phyloP scores from a whole-genome alignment of 2,329 filamentous ascomycete genomes.

The Scleromitrula shiraiana region DNA sequence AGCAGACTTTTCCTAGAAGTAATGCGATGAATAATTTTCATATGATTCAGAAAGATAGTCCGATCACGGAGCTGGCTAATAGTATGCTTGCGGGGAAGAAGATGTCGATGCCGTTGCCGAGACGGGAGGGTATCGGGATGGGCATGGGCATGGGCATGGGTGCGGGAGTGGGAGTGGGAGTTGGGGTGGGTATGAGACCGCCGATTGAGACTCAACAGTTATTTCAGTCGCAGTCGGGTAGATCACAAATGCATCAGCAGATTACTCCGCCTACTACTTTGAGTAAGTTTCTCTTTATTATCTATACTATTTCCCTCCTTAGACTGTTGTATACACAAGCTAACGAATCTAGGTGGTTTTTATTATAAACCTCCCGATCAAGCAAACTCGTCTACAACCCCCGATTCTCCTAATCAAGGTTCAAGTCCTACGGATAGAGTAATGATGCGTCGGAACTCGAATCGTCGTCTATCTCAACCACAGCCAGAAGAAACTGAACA shows the following conservation, averaged over 20 bases:
- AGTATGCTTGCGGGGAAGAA: conserved; percentile 20
- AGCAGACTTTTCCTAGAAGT: too few species aligned
- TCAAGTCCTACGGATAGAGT: conserved; percentile 26
- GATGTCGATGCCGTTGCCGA: conserved; percentile 12
- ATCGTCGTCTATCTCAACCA: conserved; percentile 1
- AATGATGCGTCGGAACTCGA: conserved; percentile 19
- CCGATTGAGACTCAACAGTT: too few species aligned
- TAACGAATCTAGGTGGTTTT: conserved; percentile 20
- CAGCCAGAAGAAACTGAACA: neutral
- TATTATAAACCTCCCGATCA: conserved; percentile 13
- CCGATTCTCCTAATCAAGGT: conserved; percentile 17
- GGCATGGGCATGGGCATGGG: too few species aligned
- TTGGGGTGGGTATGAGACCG: too few species aligned
- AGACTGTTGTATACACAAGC: too few species aligned
- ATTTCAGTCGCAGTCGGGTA: conserved; percentile 13
- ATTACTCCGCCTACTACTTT: conserved; percentile 25
- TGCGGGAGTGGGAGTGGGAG: too few species aligned
- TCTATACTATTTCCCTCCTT: too few species aligned
- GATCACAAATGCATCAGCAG: conserved; percentile 19
- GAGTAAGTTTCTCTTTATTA: conserved; percentile 14
- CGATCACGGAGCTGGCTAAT: conserved; percentile 18
- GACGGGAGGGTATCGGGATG: too few species aligned
- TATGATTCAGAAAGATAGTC: too few species aligned
- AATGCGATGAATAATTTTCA: too few species aligned
- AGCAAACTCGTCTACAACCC: conserved; percentile 6